Evolutionary conservation across 2,329 filamentous ascomycete genomes (phyloP).

Genomic region (Exophiala aquamarina): DNA sequence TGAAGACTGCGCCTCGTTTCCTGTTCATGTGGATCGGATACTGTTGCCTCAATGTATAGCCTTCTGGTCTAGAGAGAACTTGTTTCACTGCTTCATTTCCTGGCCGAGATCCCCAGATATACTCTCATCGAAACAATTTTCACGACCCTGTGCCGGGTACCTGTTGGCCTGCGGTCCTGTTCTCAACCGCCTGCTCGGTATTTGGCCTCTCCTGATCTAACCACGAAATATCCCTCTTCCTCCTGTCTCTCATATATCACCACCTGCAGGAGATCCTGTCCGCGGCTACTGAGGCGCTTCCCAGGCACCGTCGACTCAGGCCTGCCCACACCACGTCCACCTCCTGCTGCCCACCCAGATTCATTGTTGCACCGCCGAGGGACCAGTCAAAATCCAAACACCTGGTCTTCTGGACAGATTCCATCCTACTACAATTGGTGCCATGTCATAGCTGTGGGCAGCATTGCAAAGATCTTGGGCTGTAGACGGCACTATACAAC

Average conservation of each 20-base stretch:
- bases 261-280: constrained; percentile 17
- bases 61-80: constrained; percentile 8
- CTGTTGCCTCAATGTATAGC: constrained; percentile 3
- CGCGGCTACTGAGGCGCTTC: constrained; percentile 23
- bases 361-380: constrained; percentile 14
- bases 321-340: too few relatives aligned
- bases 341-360: constrained; percentile 17
- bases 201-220: constrained; percentile 16
- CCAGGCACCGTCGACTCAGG: too few relatives aligned
- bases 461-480: constrained; percentile 11
- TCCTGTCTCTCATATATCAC: constrained; percentile 14
- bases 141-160: too few relatives aligned
- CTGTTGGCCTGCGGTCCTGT: too few relatives aligned
- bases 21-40: constrained; percentile 13
- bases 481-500: constrained; percentile 4
- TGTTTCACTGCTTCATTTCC: constrained; percentile 21
- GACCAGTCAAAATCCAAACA: constrained; percentile 20
- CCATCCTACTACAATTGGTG: constrained; percentile 11
- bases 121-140: not conserved
- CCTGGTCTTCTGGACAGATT: constrained; percentile 19
- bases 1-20: constrained; percentile 19
- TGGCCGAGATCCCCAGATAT: constrained; percentile 3
- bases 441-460: constrained; percentile 15
- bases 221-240: constrained; percentile 12
- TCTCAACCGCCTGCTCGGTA: constrained; percentile 10